A percentile compares a stretch with the other conserved stretches of the same genome.
phyloP scores from a whole-genome alignment of 768 basidiomycete genomes.

The Kwoniella botswanensis region DNA sequence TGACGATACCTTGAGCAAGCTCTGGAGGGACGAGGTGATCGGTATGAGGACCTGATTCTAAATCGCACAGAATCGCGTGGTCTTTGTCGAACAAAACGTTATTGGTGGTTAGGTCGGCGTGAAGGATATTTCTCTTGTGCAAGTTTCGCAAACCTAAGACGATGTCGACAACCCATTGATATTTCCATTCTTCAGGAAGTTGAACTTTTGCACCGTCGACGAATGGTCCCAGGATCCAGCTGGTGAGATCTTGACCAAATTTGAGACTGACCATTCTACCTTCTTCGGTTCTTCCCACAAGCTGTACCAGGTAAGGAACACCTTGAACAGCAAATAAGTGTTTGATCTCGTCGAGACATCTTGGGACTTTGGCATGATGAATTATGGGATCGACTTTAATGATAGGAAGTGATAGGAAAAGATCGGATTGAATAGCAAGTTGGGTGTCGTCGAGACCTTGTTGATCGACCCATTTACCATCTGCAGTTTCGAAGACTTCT shows the following conservation, averaged over 20 bases:
- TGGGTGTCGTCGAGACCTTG: background rate
- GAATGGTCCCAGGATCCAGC: background rate
- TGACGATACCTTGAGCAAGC: background rate
- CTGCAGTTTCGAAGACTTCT: background rate
- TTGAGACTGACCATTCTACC: background rate
- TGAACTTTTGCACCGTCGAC: background rate
- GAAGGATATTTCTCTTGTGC: background rate
- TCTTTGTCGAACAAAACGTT: background rate
- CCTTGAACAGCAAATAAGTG: background rate
- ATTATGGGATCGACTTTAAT: background rate
- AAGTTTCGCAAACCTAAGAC: background rate
- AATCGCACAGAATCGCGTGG: background rate
- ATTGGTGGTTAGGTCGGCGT: background rate
- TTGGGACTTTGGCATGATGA: background rate
- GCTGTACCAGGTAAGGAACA: background rate
- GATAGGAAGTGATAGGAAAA: constrained; percentile 2
- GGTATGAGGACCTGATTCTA: background rate
- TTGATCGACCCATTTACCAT: background rate
- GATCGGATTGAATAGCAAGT: background rate
- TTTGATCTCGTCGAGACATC: background rate
- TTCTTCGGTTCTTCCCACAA: background rate
- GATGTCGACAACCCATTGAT: constrained; percentile 3
- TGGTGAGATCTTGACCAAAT: background rate
- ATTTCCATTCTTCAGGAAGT: constrained; percentile 4
- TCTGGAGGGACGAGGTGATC: background rate